Evolutionary conservation across 768 basidiomycete species (phyloP), one percentile per base, ranked within the genome.

Genomic region (Mrakia hoshinonis): DNA sequence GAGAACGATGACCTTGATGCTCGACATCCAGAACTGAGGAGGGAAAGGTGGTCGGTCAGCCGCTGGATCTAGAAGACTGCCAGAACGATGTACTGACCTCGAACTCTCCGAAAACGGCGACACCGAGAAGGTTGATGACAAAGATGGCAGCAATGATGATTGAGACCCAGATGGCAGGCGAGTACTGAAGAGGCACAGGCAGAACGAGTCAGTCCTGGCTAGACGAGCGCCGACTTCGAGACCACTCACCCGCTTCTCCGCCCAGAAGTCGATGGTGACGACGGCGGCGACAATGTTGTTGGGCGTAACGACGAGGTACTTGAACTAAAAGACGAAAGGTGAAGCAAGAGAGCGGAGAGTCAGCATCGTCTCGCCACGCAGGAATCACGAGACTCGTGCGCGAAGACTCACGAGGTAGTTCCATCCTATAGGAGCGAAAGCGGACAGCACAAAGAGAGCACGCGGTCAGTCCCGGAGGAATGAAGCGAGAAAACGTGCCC

Each of bases 101-200:
- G 47, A 88, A 79, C 76, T 89, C 87, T 65, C 87, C 87, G 70
- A 88, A 89, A 7, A 87, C 82, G 1, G 85, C 83, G 26, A 89
- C 84, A 52, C 86, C 87, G 51, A 87, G 81, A 18, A 87, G 77
- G 77, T 88, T 88, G 73, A 87, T 76, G 24, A 29, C 0, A 38
- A 72, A 31, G 31, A 72, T 72, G 26, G 38, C 64, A 2, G 77
- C 77, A 73, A 87, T 87, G 76, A 87, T 87, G 65, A 87, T 82
- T 29, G 74, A 81, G 85, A 87, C 85, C 85, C 85, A 87, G 43
- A 83, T 79, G 76, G 76, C 83, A 78, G 78, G 85, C 82, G 74
- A 74, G 7, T 81, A 78, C 29, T 47, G 49, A 39, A 29, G 34
- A 38, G 51, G 22, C 9, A n/a, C 15, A 39, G 48, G 18, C 4